phyloP scores from a whole-genome alignment of 139 green algal genomes.

The Micromonas pusilla region DNA sequence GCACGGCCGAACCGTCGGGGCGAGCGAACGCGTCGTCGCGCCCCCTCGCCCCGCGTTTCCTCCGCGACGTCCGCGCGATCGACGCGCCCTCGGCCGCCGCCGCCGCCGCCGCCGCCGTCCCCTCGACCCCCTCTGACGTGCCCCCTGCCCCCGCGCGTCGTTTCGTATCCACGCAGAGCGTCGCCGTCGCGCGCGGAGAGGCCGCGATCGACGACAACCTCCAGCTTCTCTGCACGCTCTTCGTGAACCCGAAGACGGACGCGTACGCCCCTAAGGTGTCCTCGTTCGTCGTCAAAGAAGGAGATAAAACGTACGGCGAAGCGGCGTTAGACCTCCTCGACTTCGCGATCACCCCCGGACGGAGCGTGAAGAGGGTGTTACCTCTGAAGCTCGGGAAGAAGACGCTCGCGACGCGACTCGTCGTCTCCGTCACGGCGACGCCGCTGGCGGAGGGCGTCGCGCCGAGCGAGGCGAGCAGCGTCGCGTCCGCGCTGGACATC shows the following conservation, averaged over 20 bases:
- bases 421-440: background rate
- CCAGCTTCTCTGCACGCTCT: too few relatives aligned
- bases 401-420: constrained; percentile 2
- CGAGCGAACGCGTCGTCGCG: too few relatives aligned
- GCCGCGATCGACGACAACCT: background rate
- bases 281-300: background rate
- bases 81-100: too few relatives aligned
- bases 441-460: constrained; percentile 13
- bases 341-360: background rate
- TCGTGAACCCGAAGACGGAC: background rate
- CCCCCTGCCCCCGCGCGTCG: too few relatives aligned
- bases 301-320: background rate
- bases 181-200: background rate
- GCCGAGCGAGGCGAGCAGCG: background rate
- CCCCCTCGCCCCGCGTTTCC: too few relatives aligned
- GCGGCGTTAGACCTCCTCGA: background rate
- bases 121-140: too few relatives aligned
- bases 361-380: background rate
- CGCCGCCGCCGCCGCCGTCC: too few relatives aligned
- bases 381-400: background rate
- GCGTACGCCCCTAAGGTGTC: background rate
- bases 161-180: too few relatives aligned
- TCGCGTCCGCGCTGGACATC: background rate
- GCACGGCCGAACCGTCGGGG: too few relatives aligned
- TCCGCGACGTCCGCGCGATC: too few relatives aligned